phyloP scores from a whole-genome alignment of 2,329 filamentous ascomycete genomes.

The Cladosporium phlei region DNA sequence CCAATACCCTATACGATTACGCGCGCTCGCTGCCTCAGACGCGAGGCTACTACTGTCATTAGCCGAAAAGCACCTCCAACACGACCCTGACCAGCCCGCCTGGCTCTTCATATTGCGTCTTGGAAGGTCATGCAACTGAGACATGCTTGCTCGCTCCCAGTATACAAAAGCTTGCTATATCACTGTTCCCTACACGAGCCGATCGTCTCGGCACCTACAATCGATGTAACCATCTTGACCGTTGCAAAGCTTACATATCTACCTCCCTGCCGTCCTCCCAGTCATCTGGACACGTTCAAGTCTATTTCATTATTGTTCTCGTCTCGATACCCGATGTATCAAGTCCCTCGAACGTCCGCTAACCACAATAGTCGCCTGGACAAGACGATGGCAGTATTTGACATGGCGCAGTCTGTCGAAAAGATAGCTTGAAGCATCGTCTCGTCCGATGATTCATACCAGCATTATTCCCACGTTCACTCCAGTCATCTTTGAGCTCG shows the following conservation, averaged over 20 bases:
- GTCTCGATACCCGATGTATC: too few relatives aligned
- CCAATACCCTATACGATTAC: conserved; percentile 6
- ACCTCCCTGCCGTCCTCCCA: not conserved
- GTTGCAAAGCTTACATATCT: conserved; percentile 5
- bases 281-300: conserved; percentile 3
- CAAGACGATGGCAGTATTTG: not conserved
- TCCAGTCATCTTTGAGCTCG: not conserved
- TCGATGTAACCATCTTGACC: conserved; percentile 4
- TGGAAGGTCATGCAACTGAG: too few relatives aligned
- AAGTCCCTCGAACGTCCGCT: too few relatives aligned
- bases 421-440: conserved; percentile 2
- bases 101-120: conserved; percentile 1
- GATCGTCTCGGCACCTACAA: conserved; percentile 2
- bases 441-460: not conserved
- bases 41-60: conserved; percentile 11
- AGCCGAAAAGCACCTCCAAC: conserved; percentile 3
- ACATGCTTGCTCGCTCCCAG: too few relatives aligned
- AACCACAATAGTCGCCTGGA: too few relatives aligned
- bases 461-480: not conserved
- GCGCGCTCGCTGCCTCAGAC: not conserved
- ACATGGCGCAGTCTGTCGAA: conserved; percentile 6
- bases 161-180: conserved; percentile 14
- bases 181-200: not conserved
- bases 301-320: not conserved
- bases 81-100: not conserved